Conservation (phyloP, 768 basidiomycete genomes). For the Neoboletus brunneissimus region DNA sequence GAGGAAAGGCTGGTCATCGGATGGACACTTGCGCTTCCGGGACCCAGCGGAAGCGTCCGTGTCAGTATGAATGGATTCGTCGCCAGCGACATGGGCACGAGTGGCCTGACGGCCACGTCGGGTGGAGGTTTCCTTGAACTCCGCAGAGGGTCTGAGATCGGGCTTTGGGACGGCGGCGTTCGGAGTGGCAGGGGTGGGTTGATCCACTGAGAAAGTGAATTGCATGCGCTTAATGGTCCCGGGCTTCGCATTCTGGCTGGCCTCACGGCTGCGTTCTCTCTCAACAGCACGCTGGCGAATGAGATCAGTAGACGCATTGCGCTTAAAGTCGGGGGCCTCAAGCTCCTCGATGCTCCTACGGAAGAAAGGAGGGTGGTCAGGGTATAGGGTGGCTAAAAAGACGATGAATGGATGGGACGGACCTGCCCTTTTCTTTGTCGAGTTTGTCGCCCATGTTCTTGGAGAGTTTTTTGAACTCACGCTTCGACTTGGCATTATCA, state of each 20-base stretch:
- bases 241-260: conserved; percentile 56
- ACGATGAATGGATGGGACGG: conserved; percentile 30
- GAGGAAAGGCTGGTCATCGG: conserved; percentile 40
- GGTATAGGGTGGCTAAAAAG: conserved; percentile 10
- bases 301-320: conserved; percentile 75
- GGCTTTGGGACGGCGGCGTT: conserved; percentile 55
- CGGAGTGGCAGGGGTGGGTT: conserved; percentile 48
- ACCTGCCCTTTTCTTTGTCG: conserved; percentile 92
- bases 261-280: conserved; percentile 77
- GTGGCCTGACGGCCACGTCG: conserved; percentile 41
- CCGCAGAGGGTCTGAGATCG: conserved; percentile 60
- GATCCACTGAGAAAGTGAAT: conserved; percentile 84
- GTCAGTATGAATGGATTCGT: conserved; percentile 15
- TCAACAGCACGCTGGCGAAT: conserved; percentile 78
- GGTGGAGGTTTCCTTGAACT: conserved; percentile 52
- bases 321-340: conserved; percentile 78
- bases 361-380: conserved; percentile 3
- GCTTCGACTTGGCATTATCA: conserved; percentile 83
- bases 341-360: conserved; percentile 80
- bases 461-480: conserved; percentile 87
- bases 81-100: conserved; percentile 36
- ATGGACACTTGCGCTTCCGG: conserved; percentile 27
- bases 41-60: conserved; percentile 27
- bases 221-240: conserved; percentile 87
- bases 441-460: conserved; percentile 89